Evolutionary conservation across 2,329 filamentous ascomycete genomes (phyloP), one percentile per base, ranked within the genome.

Genomic region (Furcasterigmium furcatum): DNA sequence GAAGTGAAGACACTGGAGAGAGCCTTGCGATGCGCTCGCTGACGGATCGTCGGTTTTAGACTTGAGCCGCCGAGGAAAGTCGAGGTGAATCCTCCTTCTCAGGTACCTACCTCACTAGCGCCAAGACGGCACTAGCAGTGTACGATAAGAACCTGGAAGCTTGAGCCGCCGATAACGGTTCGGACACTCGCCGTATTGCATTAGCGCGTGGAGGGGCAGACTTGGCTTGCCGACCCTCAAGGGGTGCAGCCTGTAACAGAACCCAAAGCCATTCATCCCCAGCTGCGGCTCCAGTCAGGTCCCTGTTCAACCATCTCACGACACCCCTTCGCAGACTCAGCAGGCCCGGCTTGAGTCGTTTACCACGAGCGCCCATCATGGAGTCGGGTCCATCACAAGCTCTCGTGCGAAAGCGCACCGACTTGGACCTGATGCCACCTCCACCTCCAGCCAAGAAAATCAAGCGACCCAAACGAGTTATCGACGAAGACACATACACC

Each of bases 401-500:
- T 49, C 76, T 94, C 48, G 72, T 83, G 44, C 79, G 79, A 46
- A 91, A 90, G 69, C 76, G 83, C 52, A 73, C 76, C 46, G 84
- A 89, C 47, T 78, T 72, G 21, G 82, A 87, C 45, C 71, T 95
- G 44, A 97, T 96, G 91, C 87, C 89, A 14, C 91, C 91, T 10
- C 91, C 92, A 6, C 89, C 91, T 4, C 78, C 83, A 0, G 74
- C 84, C 35, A 97, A 96, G 65, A 86, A 90, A 47, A 95, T 96
- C 60, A 96, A 96, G 68, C 81, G 94, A 43, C 94, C 94, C 0
- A 84, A 85, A 51, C 87, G 86, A 51, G 84, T 96, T 22, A 80
- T 99, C 22, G 90, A 96, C 64, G 94, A 99, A 74, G 92, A 99
- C 55, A 84, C 87, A 44, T 99, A 99, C 66, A 94, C 90, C 3